These are phyloP conservation scores for Solanum gracilifrons DNA, from an alignment of 257 asterid species.

Conservation along the genomic window DNA sequence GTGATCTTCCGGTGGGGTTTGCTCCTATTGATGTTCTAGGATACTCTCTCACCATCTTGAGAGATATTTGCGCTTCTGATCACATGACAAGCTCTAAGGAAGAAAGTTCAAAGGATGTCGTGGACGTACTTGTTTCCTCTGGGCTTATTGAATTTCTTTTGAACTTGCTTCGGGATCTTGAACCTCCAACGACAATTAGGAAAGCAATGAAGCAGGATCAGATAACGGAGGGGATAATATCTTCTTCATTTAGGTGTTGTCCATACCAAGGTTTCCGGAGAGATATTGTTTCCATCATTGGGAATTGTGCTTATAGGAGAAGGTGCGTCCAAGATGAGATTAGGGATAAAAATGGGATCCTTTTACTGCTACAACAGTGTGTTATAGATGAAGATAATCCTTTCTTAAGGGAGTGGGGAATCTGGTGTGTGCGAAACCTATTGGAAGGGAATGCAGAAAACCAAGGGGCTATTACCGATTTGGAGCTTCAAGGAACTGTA, in stretches of 20 bases:
- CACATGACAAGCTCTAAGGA: conserved; percentile 7
- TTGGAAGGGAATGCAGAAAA: conserved; percentile 73
- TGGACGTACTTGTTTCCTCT: conserved; percentile 31
- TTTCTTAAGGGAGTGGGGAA: conserved; percentile 90
- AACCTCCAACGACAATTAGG: conserved; percentile 55
- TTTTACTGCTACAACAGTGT: conserved; percentile 60
- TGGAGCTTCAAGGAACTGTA: conserved; percentile 59
- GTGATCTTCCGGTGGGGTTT: conserved; percentile 52
- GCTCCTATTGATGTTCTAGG: conserved; percentile 57
- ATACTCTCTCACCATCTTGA: conserved; percentile 52
- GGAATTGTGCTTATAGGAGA: conserved; percentile 55
- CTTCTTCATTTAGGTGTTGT: conserved; percentile 24
- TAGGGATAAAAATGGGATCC: conserved; percentile 52
- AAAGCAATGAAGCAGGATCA: conserved; percentile 28
- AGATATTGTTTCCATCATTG: conserved; percentile 62
- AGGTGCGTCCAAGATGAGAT: conserved; percentile 59
- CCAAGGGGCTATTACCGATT: conserved; percentile 33
- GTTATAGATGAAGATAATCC: conserved; percentile 80
- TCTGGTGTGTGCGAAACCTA: conserved; percentile 58
- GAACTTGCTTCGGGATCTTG: conserved; percentile 44
- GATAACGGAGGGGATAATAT: conserved; percentile 4
- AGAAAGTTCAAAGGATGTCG: conserved; percentile 19
- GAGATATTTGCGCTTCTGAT: conserved; percentile 55
- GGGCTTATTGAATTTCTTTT: conserved; percentile 57
- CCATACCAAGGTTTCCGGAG: conserved; percentile 80